These are phyloP conservation scores for Paraphaeosphaeria minitans DNA, from an alignment of 2,329 filamentous ascomycete species.

Conservation along the genomic window DNA sequence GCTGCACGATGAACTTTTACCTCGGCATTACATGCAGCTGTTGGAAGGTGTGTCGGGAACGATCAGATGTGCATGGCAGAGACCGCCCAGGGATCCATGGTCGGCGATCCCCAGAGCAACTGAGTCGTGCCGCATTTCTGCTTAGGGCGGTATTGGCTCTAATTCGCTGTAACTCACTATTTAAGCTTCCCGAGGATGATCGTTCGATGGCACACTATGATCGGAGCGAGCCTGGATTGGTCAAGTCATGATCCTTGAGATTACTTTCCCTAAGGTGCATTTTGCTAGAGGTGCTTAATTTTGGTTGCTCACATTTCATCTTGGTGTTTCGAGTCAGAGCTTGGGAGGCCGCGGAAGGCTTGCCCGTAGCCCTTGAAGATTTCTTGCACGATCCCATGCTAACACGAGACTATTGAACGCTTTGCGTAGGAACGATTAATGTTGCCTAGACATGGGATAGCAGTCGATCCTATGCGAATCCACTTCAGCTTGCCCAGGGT, in stretches of 20 bases:
- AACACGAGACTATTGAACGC: background rate
- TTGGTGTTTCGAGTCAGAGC: background rate
- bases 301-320: background rate
- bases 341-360: background rate
- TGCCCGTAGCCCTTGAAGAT: background rate
- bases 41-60: background rate
- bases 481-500: background rate
- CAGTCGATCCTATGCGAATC: background rate
- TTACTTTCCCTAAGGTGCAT: background rate
- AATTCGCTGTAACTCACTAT: constrained; percentile 7
- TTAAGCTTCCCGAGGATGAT: constrained; percentile 3
- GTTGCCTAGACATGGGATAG: background rate
- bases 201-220: background rate
- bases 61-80: too few species aligned
- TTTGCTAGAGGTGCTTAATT: background rate
- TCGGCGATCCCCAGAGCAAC: background rate
- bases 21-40: background rate
- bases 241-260: background rate
- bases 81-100: background rate
- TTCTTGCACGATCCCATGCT: background rate
- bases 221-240: background rate
- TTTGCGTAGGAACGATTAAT: background rate
- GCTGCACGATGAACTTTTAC: background rate
- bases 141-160: background rate
- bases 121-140: constrained; percentile 3